Conservation (phyloP, 257 asterid species). For the Solanum megistacrolobum region DNA sequence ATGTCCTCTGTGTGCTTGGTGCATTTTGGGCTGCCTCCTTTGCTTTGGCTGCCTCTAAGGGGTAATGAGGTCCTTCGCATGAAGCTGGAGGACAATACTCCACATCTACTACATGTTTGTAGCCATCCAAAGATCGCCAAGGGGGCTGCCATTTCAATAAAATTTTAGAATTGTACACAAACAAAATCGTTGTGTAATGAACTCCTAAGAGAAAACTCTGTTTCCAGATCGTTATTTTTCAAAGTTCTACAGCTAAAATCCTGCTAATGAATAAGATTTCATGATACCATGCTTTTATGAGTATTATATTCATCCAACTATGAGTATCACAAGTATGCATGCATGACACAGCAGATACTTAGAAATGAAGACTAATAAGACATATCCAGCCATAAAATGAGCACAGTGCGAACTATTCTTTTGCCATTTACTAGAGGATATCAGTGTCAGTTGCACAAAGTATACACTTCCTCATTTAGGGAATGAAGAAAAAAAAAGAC, state of each 20-base stretch:
- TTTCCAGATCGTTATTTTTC: background rate
- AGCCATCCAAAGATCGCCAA: constrained; percentile 73
- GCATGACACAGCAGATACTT: background rate
- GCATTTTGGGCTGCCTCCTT: constrained; percentile 78
- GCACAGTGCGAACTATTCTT: background rate
- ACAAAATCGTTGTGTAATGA: background rate
- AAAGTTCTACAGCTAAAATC: background rate
- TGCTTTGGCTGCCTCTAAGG: constrained; percentile 76
- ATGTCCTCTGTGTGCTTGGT: constrained; percentile 38
- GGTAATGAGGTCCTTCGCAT: constrained; percentile 52
- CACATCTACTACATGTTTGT: constrained; percentile 69
- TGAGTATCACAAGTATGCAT: background rate
- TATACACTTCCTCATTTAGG: background rate
- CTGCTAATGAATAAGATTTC: background rate
- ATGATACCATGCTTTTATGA: background rate
- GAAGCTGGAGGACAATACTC: constrained; percentile 66
- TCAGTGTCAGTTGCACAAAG: background rate
- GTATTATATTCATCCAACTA: background rate
- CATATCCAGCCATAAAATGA: background rate
- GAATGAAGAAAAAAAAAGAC: background rate
- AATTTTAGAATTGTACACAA: background rate
- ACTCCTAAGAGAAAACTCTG: background rate
- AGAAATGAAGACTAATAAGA: background rate
- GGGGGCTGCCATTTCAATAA: constrained; percentile 39
- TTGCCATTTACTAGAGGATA: background rate